These are phyloP conservation scores for Tephrocybe sp. DNA, from an alignment of 768 basidiomycete genomes.

Conservation along the genomic window DNA sequence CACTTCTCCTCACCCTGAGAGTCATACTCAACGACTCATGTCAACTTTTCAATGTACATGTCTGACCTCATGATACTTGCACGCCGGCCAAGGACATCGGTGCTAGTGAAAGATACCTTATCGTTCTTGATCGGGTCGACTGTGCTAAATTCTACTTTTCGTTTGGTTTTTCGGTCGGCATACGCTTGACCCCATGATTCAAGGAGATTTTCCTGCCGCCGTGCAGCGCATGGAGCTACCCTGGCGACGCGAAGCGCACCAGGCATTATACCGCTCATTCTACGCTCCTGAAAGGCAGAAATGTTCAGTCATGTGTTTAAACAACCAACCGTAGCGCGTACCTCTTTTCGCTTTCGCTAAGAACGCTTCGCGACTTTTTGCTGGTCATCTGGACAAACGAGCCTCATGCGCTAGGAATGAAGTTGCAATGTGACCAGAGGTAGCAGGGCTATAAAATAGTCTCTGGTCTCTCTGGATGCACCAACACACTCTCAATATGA, in stretches of 20 bases:
- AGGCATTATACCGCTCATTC: too few relatives aligned
- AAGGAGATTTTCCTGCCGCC: too few relatives aligned
- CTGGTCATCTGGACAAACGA: constrained; percentile 7
- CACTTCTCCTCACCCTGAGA: background rate
- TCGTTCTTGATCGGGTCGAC: background rate
- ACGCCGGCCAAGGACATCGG: background rate
- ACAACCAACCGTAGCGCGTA: background rate
- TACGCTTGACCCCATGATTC: too few relatives aligned
- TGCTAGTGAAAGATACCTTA: background rate
- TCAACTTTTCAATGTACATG: background rate
- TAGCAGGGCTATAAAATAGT: background rate
- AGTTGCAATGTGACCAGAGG: constrained; percentile 1
- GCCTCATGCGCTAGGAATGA: background rate
- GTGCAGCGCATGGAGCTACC: background rate
- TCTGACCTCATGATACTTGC: background rate
- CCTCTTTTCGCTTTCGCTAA: background rate
- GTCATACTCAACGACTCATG: background rate
- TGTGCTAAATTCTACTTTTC: too few relatives aligned
- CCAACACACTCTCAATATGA: constrained; percentile 4
- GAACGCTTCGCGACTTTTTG: background rate
- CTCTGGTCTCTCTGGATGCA: background rate
- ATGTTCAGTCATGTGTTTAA: background rate
- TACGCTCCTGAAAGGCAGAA: background rate
- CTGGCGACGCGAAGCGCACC: too few relatives aligned
- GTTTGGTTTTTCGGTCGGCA: too few relatives aligned